A percentile compares a stretch with the other conserved stretches of the same genome.
Evolutionary conservation across 2,329 filamentous ascomycete genomes (phyloP).

Genomic region (Paraphoma chrysanthemicola): DNA sequence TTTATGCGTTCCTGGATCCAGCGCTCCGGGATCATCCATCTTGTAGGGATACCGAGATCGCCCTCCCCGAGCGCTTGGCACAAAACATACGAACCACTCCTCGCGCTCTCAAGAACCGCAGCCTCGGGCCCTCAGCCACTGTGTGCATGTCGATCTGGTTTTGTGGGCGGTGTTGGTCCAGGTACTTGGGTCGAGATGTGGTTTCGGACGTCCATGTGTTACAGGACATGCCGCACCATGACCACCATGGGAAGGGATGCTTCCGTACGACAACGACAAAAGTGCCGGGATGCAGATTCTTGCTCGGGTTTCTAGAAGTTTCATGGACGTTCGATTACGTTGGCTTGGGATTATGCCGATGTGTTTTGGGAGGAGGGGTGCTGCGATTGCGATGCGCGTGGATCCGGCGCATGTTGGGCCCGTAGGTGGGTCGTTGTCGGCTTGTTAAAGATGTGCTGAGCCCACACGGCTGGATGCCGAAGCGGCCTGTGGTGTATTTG

Average conservation of each 20-base stretch:
- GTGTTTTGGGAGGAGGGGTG: background rate
- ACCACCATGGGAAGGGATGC: background rate
- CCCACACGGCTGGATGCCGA: background rate
- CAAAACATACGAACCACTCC: background rate
- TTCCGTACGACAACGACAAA: background rate
- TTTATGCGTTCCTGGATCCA: background rate
- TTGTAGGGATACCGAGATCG: too few relatives aligned
- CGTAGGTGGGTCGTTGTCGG: background rate
- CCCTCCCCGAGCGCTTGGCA: background rate
- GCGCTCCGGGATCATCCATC: background rate
- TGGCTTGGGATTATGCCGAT: background rate
- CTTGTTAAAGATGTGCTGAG: background rate
- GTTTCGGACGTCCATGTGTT: conserved; percentile 16
- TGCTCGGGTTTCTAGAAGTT: background rate
- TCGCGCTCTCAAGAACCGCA: background rate
- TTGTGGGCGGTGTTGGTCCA: background rate
- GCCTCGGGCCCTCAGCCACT: background rate
- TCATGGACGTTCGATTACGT: conserved; percentile 1
- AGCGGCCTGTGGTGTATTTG: background rate
- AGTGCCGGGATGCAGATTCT: background rate
- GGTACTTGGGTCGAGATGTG: conserved; percentile 6
- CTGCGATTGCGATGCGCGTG: background rate
- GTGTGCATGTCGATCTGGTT: background rate
- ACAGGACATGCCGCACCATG: conserved; percentile 14
- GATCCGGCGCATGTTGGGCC: background rate